Percentiles rank a stretch among this genome's conserved stretches.
These are phyloP conservation scores for Schwanniomyces polymorphus DNA, from an alignment of 805 yeast genomes.

Conservation along the genomic window DNA sequence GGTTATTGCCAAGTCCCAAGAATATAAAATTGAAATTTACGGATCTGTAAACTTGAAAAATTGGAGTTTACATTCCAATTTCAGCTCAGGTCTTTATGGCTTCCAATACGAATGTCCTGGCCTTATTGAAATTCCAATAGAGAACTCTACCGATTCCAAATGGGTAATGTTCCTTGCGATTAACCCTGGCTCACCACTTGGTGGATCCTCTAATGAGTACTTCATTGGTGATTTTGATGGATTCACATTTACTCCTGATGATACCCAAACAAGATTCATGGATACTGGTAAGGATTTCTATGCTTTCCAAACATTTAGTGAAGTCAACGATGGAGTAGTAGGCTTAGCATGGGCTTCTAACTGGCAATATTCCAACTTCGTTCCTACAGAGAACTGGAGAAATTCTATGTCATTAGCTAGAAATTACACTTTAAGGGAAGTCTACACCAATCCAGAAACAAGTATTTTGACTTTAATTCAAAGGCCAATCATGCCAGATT, in stretches of 20 bases:
- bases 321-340: conserved; percentile 19
- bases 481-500: conserved; percentile 16
- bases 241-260: conserved; percentile 28
- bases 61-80: conserved; percentile 26
- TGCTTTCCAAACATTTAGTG: conserved; percentile 36
- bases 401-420: conserved; percentile 35
- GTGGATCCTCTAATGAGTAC: conserved; percentile 41
- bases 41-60: conserved; percentile 21
- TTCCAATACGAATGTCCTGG: conserved; percentile 45
- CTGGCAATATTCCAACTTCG: conserved; percentile 38
- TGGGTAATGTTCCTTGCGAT: conserved; percentile 41
- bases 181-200: conserved; percentile 43
- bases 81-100: conserved; percentile 28
- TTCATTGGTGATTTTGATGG: conserved; percentile 44
- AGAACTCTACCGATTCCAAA: conserved; percentile 13
- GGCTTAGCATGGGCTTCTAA: conserved; percentile 45
- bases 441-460: conserved; percentile 20
- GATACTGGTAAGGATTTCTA: conserved; percentile 40
- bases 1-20: conserved; percentile 26
- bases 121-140: conserved; percentile 27
- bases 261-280: conserved; percentile 19
- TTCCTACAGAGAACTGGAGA: conserved; percentile 37
- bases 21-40: conserved; percentile 24
- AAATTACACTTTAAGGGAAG: conserved; percentile 22
- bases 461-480: conserved; percentile 17